Evolutionary conservation across 1,284 basidiomycete genomes (phyloP).

Genomic region (Inonotus obliquus): DNA sequence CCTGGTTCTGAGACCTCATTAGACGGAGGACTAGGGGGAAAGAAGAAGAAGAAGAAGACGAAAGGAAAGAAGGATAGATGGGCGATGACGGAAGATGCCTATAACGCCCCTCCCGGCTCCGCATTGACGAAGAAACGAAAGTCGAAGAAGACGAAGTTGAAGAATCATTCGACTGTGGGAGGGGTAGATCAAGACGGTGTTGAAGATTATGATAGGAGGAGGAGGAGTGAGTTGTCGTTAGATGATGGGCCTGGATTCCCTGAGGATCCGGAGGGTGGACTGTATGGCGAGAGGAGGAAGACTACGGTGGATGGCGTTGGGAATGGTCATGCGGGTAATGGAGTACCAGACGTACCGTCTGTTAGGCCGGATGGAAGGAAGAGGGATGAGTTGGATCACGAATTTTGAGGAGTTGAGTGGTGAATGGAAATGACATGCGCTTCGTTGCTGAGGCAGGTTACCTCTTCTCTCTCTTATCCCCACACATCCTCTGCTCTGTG

Average conservation of each 20-base stretch:
- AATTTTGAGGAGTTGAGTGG: conserved; percentile 33
- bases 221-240: conserved; percentile 23
- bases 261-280: conserved; percentile 64
- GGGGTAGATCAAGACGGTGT: conserved; percentile 21
- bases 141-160: conserved; percentile 47
- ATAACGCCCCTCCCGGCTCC: conserved; percentile 37
- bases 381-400: conserved; percentile 42
- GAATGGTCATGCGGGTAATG: conserved; percentile 17
- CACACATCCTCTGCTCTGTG: not conserved
- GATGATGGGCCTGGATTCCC: conserved; percentile 46
- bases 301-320: not conserved
- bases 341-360: conserved; percentile 21
- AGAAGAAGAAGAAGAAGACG: conserved; percentile 40
- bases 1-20: conserved; percentile 32
- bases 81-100: conserved; percentile 80
- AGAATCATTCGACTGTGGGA: conserved; percentile 36
- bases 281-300: conserved; percentile 42
- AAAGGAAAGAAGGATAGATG: conserved; percentile 80
- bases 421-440: not conserved
- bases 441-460: not conserved
- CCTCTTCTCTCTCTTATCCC: not conserved
- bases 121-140: conserved; percentile 34
- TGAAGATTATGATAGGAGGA: conserved; percentile 40
- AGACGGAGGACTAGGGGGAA: not conserved
- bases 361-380: conserved; percentile 23